Evolutionary conservation across 1,284 basidiomycete genomes (phyloP).

Genomic region (Athelia sp.): DNA sequence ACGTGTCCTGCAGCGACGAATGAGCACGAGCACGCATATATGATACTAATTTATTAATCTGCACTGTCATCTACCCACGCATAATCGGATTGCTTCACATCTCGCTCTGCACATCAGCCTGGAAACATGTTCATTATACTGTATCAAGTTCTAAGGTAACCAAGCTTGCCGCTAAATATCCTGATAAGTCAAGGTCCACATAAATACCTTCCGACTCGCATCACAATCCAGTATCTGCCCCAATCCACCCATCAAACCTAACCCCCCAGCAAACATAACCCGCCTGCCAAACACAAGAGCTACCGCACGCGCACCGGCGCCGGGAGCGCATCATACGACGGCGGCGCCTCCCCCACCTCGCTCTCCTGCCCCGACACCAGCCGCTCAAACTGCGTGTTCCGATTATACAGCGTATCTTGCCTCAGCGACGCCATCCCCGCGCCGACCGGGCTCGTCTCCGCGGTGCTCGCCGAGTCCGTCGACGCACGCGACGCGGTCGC

Average conservation of each 20-base stretch:
- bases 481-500: conserved; percentile 27
- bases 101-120: no score
- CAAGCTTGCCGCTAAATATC: no score
- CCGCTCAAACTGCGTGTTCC: conserved; percentile 48
- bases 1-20: neutral
- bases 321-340: conserved; percentile 42
- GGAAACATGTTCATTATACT: no score
- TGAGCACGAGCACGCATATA: neutral
- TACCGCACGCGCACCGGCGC: neutral
- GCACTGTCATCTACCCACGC: neutral
- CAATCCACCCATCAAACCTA: no score
- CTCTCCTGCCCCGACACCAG: conserved; percentile 61
- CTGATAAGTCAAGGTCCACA: neutral
- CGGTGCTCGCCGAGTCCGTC: conserved; percentile 25
- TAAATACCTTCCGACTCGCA: no score
- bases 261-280: no score
- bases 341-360: conserved; percentile 60
- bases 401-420: conserved; percentile 30
- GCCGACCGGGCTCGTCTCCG: conserved; percentile 21
- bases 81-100: conserved; percentile 1
- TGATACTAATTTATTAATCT: conserved; percentile 1
- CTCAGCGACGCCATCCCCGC: conserved; percentile 26
- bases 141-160: no score
- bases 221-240: no score
- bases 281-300: no score